phyloP scores from a whole-genome alignment of 2,329 filamentous ascomycete species.

The Cladosporium phlei region DNA sequence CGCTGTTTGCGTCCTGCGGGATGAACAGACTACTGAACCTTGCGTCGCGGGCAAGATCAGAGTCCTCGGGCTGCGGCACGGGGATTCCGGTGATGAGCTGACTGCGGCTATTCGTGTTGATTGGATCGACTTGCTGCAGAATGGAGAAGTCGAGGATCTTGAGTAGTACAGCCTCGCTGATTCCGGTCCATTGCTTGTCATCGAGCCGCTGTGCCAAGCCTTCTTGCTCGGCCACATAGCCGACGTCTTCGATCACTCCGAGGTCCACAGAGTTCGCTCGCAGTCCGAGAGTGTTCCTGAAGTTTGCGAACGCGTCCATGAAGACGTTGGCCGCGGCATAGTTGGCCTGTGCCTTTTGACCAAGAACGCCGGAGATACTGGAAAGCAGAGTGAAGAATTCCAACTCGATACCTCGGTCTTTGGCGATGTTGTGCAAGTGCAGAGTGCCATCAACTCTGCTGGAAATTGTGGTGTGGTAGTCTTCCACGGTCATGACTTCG shows the following conservation, averaged over 20 bases:
- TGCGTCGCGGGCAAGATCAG: background rate
- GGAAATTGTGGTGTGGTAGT: background rate
- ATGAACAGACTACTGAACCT: background rate
- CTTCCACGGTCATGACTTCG: background rate
- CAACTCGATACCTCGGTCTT: no score
- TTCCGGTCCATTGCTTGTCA: background rate
- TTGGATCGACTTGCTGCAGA: background rate
- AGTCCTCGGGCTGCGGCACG: background rate
- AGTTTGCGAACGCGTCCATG: conserved; percentile 24
- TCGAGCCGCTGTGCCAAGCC: background rate
- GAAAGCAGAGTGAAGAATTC: conserved; percentile 32
- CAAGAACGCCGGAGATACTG: conserved; percentile 22
- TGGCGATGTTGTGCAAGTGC: no score
- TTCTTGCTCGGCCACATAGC: background rate
- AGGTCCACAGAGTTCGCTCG: conserved; percentile 27
- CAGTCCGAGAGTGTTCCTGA: conserved; percentile 24
- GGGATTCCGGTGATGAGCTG: background rate
- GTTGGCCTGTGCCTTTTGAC: conserved; percentile 23
- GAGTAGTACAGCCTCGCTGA: background rate
- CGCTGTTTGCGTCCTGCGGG: background rate
- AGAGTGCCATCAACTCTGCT: no score
- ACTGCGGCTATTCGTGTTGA: background rate
- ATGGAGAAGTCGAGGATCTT: background rate
- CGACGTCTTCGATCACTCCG: conserved; percentile 15
- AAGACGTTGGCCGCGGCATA: conserved; percentile 24